Evolutionary conservation across 805 yeast genomes (phyloP), one percentile per base, ranked within the genome.

Genomic region (Blastobotrys americana): DNA sequence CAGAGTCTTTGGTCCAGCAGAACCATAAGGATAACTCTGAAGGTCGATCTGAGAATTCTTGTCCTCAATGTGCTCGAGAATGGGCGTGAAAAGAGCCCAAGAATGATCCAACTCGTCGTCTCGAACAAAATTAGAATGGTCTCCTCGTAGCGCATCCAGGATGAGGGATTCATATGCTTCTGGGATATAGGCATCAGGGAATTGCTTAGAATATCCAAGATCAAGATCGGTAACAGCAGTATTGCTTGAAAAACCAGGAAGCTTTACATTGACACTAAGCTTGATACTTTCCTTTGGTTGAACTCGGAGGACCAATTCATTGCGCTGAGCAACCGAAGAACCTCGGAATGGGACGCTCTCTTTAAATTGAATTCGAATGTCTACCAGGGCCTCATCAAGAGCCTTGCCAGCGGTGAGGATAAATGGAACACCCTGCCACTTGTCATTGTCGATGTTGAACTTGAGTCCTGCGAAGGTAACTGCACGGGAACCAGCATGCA

Each of bases 401-500:
- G 97, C 96, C 70, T 93, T 93, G 60, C 98, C 98, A 13, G 97
- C 98, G 69, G 96, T 78, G 72, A 93, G 72, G 43, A 93, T 82
- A 60, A 93, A 78, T 44, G 98, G 98, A 37, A 93, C 97, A 59
- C 97, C 97, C 51, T 84, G 93, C 98, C 98, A 93, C 62, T 97
- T 80, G 68, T 93, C 97, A 66, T 89, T 93, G 58, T 80, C 73
- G 64, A 93, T 84, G 53, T 80, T 70, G 50, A 90, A 61, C 18
- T 81, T 76, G 47, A 93, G 61, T 2, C 96, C 96, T 9, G 97
- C 96, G 65, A 76, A 93, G 3, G 98, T 93, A 45, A 88, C 87
- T 61, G 95, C 84, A 64, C 84, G 85, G 44, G 96, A 86, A 51
- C 74, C 80, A 42, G 76, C 70, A 52, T 80, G 73, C 48, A 93